Conservation (phyloP, 306 rosid genomes). For the Castanospermum australe region DNA sequence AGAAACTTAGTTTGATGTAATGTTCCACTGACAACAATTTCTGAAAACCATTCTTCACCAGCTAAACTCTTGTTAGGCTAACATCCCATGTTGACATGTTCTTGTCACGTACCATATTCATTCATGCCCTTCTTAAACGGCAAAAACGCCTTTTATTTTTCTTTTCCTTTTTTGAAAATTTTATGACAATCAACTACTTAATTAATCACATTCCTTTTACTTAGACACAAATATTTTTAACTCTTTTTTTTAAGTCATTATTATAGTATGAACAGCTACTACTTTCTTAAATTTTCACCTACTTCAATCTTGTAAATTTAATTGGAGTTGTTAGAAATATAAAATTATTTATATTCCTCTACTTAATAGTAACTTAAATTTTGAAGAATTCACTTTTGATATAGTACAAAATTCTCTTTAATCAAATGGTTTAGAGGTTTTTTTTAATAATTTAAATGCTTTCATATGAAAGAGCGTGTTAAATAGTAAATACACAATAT, state of each 20-base stretch:
- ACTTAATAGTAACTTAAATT: too few relatives aligned
- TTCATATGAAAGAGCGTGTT: too few relatives aligned
- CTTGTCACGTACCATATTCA: neutral
- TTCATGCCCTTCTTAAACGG: conserved; percentile 8
- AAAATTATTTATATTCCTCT: too few relatives aligned
- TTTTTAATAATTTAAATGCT: too few relatives aligned
- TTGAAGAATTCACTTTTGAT: too few relatives aligned
- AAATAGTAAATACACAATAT: too few relatives aligned
- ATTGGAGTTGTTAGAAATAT: too few relatives aligned
- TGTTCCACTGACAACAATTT: neutral
- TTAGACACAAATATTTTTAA: neutral
- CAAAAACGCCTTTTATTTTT: neutral
- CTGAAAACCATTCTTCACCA: conserved; percentile 36
- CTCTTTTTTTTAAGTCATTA: neutral
- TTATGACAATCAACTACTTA: neutral
- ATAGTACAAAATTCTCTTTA: too few relatives aligned
- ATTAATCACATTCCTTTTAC: neutral
- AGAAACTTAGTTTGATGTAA: conserved; percentile 3
- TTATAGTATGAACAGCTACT: too few relatives aligned
- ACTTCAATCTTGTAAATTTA: too few relatives aligned
- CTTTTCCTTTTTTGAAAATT: neutral
- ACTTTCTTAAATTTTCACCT: too few relatives aligned
- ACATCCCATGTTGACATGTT: neutral
- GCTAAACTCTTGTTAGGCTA: neutral
- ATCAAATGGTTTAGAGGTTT: too few relatives aligned